These are phyloP conservation scores for Xylaria sp. DNA, from an alignment of 2,329 filamentous ascomycete species.

Conservation along the genomic window DNA sequence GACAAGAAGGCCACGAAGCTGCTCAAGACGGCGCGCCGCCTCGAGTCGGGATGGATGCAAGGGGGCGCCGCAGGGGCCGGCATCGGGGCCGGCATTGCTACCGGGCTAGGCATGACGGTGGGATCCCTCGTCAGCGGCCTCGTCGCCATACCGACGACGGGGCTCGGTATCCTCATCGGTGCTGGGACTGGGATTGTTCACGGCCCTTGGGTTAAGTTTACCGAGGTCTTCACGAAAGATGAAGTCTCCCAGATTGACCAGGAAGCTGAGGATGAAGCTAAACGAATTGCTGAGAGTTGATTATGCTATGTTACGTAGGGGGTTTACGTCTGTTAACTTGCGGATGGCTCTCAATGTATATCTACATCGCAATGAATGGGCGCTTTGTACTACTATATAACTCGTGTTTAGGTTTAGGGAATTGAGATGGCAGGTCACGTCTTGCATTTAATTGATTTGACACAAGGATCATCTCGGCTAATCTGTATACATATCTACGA, in stretches of 20 bases:
- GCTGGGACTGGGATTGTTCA: conserved; percentile 49
- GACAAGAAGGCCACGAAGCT: conserved; percentile 47
- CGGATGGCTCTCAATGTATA: too few relatives aligned
- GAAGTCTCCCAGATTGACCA: conserved; percentile 46
- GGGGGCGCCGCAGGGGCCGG: conserved; percentile 49
- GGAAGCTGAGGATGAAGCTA: conserved; percentile 45
- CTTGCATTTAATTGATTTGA: not conserved
- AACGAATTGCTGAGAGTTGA: conserved; percentile 35
- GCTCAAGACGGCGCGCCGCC: conserved; percentile 47
- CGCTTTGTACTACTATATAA: not conserved
- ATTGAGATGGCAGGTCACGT: not conserved
- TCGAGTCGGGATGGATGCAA: conserved; percentile 49
- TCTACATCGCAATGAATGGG: not conserved
- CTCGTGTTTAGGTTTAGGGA: not conserved
- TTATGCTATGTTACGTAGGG: too few relatives aligned
- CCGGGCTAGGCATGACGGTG: conserved; percentile 47
- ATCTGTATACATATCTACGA: not conserved
- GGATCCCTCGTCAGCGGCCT: conserved; percentile 47
- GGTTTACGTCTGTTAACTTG: too few relatives aligned
- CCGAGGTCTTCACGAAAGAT: conserved; percentile 45
- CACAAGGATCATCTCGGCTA: not conserved
- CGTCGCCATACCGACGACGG: conserved; percentile 48
- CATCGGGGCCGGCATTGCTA: conserved; percentile 49
- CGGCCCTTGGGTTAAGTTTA: conserved; percentile 50
- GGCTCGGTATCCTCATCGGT: conserved; percentile 47